A percentile compares a stretch with the other conserved stretches of the same genome.
Conservation (phyloP, 257 asterid species). For the Echium plantagineum region DNA sequence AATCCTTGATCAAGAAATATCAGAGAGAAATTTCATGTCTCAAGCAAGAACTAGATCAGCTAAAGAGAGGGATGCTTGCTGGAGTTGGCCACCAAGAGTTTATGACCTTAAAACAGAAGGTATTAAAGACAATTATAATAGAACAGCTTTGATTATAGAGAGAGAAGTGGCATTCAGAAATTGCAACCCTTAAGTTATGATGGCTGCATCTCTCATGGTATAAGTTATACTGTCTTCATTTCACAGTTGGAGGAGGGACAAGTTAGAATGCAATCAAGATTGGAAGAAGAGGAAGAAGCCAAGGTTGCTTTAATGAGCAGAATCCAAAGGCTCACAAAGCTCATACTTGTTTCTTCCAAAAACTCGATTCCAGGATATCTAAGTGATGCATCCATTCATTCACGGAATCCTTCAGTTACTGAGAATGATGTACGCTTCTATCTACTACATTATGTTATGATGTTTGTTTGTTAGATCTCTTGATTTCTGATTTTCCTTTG, state of each 20-base stretch:
- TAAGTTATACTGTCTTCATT: not conserved
- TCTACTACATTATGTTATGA: not conserved
- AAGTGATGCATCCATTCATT: slow-evolving; percentile 49
- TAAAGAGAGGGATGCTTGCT: slow-evolving; percentile 61
- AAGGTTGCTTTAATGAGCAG: slow-evolving; percentile 97
- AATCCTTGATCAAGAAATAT: slow-evolving; percentile 97
- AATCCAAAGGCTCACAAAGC: slow-evolving; percentile 93
- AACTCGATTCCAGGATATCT: slow-evolving; percentile 53
- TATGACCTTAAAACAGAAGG: slow-evolving; percentile 78
- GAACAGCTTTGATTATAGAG: not conserved
- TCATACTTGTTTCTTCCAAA: slow-evolving; percentile 95
- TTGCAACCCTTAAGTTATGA: not conserved
- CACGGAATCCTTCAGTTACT: slow-evolving; percentile 46
- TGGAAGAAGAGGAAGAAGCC: slow-evolving; percentile 99
- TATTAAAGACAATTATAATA: slow-evolving; percentile 9
- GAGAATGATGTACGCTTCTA: slow-evolving; percentile 67
- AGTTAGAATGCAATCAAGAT: slow-evolving; percentile 93
- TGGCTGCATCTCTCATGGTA: not conserved
- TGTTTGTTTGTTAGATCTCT: not conserved
- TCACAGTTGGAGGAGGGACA: slow-evolving; percentile 94
- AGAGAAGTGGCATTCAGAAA: not conserved
- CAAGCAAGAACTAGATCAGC: slow-evolving; percentile 83
- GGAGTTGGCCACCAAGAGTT: slow-evolving; percentile 83
- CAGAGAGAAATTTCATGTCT: slow-evolving; percentile 89
- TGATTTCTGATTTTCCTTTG: not conserved